Conservation (phyloP, 1,284 basidiomycete species). For the Athelia psychrophila region DNA sequence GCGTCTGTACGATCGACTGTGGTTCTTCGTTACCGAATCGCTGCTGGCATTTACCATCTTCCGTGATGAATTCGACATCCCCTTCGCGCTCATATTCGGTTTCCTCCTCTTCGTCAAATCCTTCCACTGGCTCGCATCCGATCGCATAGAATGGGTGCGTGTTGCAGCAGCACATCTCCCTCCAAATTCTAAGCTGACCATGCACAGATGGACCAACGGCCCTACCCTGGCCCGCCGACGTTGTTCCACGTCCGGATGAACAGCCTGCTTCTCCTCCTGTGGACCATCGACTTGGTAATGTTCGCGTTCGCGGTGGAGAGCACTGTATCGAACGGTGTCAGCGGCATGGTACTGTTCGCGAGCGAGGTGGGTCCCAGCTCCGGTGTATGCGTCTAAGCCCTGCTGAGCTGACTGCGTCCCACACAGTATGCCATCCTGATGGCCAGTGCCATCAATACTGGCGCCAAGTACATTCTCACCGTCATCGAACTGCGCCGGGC, state of each 20-base stretch:
- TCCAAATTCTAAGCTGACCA: slow-evolving; percentile 4
- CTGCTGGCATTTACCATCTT: slow-evolving; percentile 96
- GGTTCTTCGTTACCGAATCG: slow-evolving; percentile 98
- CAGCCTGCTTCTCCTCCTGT: slow-evolving; percentile 66
- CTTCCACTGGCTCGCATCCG: slow-evolving; percentile 96
- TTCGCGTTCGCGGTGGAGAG: slow-evolving; percentile 77
- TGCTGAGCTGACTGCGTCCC: too few species aligned
- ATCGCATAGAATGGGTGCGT: slow-evolving; percentile 92
- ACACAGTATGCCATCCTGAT: slow-evolving; percentile 86
- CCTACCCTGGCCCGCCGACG: slow-evolving; percentile 79
- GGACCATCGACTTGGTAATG: slow-evolving; percentile 70
- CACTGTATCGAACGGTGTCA: slow-evolving; percentile 77
- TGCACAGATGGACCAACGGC: slow-evolving; percentile 91
- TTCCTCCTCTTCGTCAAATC: slow-evolving; percentile 93
- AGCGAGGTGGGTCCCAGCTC: slow-evolving; percentile 67
- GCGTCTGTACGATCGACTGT: slow-evolving; percentile 93
- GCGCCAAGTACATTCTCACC: slow-evolving; percentile 86
- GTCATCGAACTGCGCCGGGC: slow-evolving; percentile 81
- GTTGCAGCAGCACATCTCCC: neutral
- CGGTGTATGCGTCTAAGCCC: slow-evolving; percentile 6
- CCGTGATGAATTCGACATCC: slow-evolving; percentile 90
- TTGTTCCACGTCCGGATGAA: slow-evolving; percentile 86
- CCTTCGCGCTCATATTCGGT: slow-evolving; percentile 91
- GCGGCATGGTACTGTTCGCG: slow-evolving; percentile 91
- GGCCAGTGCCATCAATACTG: slow-evolving; percentile 76